Conservation (phyloP, 2,329 filamentous ascomycete species). For the Dactylellina parvicollis region DNA sequence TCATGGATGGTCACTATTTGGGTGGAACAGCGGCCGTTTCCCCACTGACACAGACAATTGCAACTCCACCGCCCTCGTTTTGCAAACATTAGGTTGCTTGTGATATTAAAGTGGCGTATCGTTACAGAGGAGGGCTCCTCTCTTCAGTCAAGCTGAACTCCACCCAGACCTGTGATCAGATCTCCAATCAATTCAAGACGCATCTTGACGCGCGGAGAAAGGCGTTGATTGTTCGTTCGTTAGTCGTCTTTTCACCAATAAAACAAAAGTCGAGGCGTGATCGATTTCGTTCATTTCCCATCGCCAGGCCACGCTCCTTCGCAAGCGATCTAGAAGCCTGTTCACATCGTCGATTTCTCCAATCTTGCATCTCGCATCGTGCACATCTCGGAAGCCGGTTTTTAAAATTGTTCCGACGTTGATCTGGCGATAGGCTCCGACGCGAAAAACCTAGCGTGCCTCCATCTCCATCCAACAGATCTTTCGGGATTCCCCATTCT, state of each 20-base stretch:
- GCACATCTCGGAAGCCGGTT: slow-evolving; percentile 1
- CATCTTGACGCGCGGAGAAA: slow-evolving; percentile 10
- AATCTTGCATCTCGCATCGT: slow-evolving; percentile 29
- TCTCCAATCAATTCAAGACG: slow-evolving; percentile 7
- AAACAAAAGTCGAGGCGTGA: neutral
- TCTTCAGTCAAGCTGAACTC: slow-evolving; percentile 23
- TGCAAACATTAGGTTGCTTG: slow-evolving; percentile 41
- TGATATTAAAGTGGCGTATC: slow-evolving; percentile 50
- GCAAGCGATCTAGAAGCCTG: slow-evolving; percentile 13
- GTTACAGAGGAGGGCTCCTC: slow-evolving; percentile 26
- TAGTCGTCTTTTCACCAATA: too few species aligned
- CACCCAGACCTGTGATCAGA: slow-evolving; percentile 11
- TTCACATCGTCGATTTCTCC: neutral
- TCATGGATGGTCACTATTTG: slow-evolving; percentile 40
- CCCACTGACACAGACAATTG: too few species aligned
- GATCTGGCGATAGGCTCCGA: slow-evolving; percentile 52
- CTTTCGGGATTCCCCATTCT: neutral
- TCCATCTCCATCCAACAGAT: slow-evolving; percentile 4
- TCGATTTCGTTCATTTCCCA: slow-evolving; percentile 1
- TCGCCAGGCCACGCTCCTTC: neutral
- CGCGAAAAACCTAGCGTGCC: neutral
- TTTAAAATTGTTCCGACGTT: slow-evolving; percentile 46
- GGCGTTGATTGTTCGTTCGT: neutral
- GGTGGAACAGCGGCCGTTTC: slow-evolving; percentile 42
- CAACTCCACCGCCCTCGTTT: slow-evolving; percentile 19